Evolutionary conservation across 495 filamentous ascomycete genomes (phyloP), one percentile per base, ranked within the genome.

Genomic region (Aspergillus baeticus): DNA sequence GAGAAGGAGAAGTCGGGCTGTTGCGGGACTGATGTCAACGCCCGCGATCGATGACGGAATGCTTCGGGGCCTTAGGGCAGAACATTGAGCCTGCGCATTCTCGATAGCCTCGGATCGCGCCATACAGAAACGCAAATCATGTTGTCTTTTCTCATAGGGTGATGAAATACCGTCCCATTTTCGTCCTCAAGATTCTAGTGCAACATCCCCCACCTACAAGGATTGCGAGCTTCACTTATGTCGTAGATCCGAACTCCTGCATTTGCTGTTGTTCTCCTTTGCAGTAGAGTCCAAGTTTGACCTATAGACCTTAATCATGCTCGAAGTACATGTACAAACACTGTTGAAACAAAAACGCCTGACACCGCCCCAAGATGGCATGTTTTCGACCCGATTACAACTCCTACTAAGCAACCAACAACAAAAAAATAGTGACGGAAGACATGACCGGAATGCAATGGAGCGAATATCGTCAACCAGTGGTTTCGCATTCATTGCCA

Each of bases 11-110:
- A 36, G 64, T 74, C 74, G 73, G 75, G 70, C 73, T 76, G 70
- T 73, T 74, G 71, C 75, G 75, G 75, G 70, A 75, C 71, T 76
- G 73, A 78, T 75, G 71, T 75, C 71, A 78, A 61, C 67, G 55
- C 38, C 61, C 26, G 57, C 56, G 60, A 61, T 63, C 43, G 55
- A 63, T 64, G 64, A 67, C 73, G 71, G 72, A 68, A 69, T 57
- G 52, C 62, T 53, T 66, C 69, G 73, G 70, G 63, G n/a, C n/a
- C 57, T 29, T 58, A 36, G 49, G 56, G 48, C 43, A 44, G 39
- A 60, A 54, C 38, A 47, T 49, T 54, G 41, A 58, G 44, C 54
- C 53, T 59, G 43, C 38, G 41, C 44, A 61, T 62, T 42, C 55
- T 64, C 55, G 38, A 69, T 73, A 75, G 66, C 73, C 71, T 73